Evolutionary conservation across 1,139 yeast genomes (phyloP).

Genomic region (Candida glucosophila): DNA sequence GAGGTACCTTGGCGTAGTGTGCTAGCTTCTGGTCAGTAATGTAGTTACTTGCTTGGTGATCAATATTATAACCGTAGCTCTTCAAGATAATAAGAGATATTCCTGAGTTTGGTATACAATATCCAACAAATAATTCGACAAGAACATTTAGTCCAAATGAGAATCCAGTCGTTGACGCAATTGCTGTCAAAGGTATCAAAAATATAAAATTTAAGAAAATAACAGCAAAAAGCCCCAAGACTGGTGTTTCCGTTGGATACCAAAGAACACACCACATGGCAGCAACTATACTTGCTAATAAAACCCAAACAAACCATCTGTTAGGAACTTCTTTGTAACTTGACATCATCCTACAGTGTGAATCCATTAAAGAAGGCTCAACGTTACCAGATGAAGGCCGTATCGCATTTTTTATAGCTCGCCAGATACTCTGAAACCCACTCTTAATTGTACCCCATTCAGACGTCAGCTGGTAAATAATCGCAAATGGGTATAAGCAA

Average conservation of each 20-base stretch:
- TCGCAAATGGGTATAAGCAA: constrained; percentile 35
- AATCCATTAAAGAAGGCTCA: too few species aligned
- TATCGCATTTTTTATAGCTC: constrained; percentile 13
- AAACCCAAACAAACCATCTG: constrained; percentile 28
- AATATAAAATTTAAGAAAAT: constrained; percentile 26
- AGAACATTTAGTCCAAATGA: constrained; percentile 30
- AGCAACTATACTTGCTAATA: constrained; percentile 19
- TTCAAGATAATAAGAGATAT: constrained; percentile 28
- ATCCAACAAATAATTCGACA: constrained; percentile 32
- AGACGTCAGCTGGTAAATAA: constrained; percentile 27
- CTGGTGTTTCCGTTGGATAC: constrained; percentile 29
- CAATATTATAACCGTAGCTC: constrained; percentile 30
- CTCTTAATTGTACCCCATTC: constrained; percentile 39
- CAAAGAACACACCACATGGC: constrained; percentile 23
- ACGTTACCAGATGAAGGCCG: constrained; percentile 14
- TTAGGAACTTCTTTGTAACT: constrained; percentile 32
- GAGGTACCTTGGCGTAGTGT: constrained; percentile 27
- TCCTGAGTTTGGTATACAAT: constrained; percentile 31
- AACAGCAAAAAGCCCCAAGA: constrained; percentile 29
- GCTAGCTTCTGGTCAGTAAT: constrained; percentile 28
- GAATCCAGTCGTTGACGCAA: constrained; percentile 30
- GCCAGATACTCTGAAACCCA: constrained; percentile 29
- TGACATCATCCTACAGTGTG: constrained; percentile 35
- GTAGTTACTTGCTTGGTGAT: constrained; percentile 28
- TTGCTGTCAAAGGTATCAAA: constrained; percentile 27